A percentile compares a stretch with the other conserved stretches of the same genome.
Evolutionary conservation across 352 stramenopile genomes (phyloP).

Genomic region (Phytophthora kernoviae): DNA sequence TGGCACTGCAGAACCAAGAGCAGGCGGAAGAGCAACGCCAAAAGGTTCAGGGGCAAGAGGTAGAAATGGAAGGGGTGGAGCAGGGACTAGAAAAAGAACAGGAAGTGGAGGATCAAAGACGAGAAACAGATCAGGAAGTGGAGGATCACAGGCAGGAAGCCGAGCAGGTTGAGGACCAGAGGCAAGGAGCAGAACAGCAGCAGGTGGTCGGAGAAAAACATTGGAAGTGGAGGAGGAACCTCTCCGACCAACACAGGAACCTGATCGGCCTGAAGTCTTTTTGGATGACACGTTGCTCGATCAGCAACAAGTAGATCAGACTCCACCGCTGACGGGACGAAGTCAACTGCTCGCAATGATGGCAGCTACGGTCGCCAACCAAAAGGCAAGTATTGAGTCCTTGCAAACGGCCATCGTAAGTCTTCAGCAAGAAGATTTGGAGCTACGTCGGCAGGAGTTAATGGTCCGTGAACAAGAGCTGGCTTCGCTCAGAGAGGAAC

Average conservation of each 20-base stretch:
- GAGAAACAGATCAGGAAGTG: not conserved
- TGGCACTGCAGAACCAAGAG: too few species aligned
- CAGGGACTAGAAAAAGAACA: not conserved
- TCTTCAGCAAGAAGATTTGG: conserved; percentile 1
- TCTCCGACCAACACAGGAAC: not conserved
- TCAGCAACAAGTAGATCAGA: not conserved
- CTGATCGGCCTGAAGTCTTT: not conserved
- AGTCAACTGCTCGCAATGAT: conserved; percentile 1
- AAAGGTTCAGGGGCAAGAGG: not conserved
- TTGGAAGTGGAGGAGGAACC: not conserved
- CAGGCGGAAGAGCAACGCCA: not conserved
- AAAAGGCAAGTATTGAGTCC: conserved; percentile 1
- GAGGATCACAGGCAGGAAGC: not conserved
- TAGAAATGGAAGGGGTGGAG: not conserved
- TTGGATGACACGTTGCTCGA: not conserved
- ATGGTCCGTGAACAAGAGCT: not conserved
- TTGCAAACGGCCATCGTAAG: not conserved
- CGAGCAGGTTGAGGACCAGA: not conserved
- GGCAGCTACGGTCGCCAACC: not conserved
- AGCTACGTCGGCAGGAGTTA: not conserved
- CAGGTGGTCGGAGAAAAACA: not conserved
- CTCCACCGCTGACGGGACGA: not conserved
- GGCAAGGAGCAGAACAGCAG: not conserved
- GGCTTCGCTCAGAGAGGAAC: not conserved
- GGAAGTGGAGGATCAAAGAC: not conserved